A percentile compares a stretch with the other conserved stretches of the same genome.
phyloP scores from a whole-genome alignment of 148 eudicot species.

The Agrostemma githago region DNA sequence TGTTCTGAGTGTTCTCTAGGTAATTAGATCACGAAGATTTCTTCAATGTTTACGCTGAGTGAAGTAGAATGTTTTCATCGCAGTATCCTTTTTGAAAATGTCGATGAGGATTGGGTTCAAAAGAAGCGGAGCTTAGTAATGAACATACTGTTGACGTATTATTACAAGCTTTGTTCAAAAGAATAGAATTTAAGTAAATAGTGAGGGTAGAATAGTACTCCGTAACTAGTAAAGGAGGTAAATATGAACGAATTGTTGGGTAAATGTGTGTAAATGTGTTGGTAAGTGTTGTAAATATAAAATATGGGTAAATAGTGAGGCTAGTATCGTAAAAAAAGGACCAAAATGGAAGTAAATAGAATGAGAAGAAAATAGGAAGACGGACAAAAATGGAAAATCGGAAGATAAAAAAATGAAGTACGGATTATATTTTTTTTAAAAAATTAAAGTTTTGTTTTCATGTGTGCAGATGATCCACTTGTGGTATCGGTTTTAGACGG shows the following conservation, averaged over 20 bases:
- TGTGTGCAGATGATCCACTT: constrained; percentile 54
- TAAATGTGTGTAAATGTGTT: too few species aligned
- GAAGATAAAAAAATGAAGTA: too few species aligned
- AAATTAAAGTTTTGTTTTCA: neutral
- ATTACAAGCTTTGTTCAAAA: neutral
- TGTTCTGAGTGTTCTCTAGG: neutral
- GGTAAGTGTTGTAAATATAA: too few species aligned
- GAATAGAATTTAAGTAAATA: too few species aligned
- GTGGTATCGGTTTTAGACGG: constrained; percentile 63
- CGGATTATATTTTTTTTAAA: neutral
- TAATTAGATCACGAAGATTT: too few species aligned
- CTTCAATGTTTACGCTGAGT: neutral
- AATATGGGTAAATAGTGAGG: too few species aligned
- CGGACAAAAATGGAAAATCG: too few species aligned
- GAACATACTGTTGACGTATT: neutral
- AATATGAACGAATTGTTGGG: neutral
- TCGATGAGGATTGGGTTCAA: neutral
- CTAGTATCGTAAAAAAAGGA: too few species aligned
- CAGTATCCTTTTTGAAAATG: neutral
- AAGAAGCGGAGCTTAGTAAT: neutral
- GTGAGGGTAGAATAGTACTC: neutral
- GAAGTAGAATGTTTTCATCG: constrained; percentile 20
- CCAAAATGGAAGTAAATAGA: too few species aligned
- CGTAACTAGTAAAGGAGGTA: neutral
- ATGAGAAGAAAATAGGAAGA: too few species aligned